Base-by-base conservation (phyloP, 352 stramenopile species). In the Phytophthora sojae region DNA sequence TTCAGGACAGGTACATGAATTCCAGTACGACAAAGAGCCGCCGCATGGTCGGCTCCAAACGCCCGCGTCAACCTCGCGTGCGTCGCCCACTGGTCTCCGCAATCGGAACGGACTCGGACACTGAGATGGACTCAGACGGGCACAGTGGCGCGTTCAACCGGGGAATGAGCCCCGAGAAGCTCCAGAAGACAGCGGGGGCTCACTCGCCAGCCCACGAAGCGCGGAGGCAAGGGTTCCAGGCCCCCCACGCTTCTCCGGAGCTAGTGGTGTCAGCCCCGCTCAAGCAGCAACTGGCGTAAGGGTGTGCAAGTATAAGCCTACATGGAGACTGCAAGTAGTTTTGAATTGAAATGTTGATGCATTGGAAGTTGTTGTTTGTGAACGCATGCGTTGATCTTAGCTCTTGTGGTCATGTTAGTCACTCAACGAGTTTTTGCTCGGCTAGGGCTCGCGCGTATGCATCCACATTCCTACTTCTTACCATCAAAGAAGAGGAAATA, bases 401-500 rank as follows among this genome's bases (percentile, higher is more conserved):
- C 9, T 35, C 30, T 35, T 35, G 30, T n/a, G n/a, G n/a, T n/a
- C n/a, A n/a, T n/a, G n/a, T n/a, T n/a, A n/a, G n/a, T n/a, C n/a
- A n/a, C n/a, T n/a, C n/a, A n/a, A n/a, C n/a, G n/a, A n/a, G n/a
- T n/a, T n/a, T n/a, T n/a, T n/a, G n/a, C n/a, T n/a, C n/a, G n/a
- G n/a, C n/a, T n/a, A n/a, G n/a, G n/a, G 15, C 23, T 59, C 9
- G 30, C 15, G 26, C 15, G 19, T 61, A 21, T 19, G 32, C 37
- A 35, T 35, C 15, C 23, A 12, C 37, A n/a, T 21, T 54, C 37
- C 49, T 79, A 79, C 49, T 79, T 23, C 71, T 93, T 94, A 42
- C 86, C 88, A 64, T 91, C 74, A 70, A 92, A 86, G 62, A 96
- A 97, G 21, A 98, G 78, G 75, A 98, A 98, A 53, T 93, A 88